A percentile compares a stretch with the other conserved stretches of the same genome.
Conservation (phyloP, 108 stramenopile genomes). For the Licmophora abbreviata region DNA sequence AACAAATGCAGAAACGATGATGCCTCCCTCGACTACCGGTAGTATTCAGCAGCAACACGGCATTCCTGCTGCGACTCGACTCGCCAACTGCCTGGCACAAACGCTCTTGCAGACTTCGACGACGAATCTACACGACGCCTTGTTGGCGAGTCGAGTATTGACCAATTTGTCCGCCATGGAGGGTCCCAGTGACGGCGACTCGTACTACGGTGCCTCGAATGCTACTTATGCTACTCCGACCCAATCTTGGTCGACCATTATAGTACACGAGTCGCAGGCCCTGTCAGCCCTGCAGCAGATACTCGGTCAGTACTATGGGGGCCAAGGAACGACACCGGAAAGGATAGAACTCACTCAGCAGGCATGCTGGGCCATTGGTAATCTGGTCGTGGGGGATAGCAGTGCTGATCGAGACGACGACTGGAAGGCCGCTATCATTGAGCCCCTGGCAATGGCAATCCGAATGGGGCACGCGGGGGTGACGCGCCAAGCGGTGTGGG, state of each 20-base stretch:
- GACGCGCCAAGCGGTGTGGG: conserved; percentile 2
- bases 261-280: neutral
- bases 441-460: neutral
- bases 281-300: neutral
- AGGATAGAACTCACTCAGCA: neutral
- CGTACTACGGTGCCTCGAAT: conserved; percentile 1
- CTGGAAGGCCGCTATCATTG: neutral
- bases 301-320: neutral
- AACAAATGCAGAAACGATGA: neutral
- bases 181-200: neutral
- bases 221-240: no score
- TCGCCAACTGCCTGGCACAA: neutral
- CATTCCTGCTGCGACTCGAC: neutral
- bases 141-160: conserved; percentile 1
- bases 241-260: conserved; percentile 1
- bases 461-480: neutral
- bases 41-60: no score
- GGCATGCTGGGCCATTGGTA: conserved; percentile 10
- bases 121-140: no score
- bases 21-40: neutral
- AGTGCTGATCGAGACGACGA: neutral
- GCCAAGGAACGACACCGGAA: neutral
- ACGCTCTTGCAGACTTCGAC: neutral
- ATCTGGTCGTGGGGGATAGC: conserved; percentile 6
- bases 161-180: conserved; percentile 8